Evolutionary conservation across 2,329 filamentous ascomycete species (phyloP).

Genomic region (Pseudonectria buxi): DNA sequence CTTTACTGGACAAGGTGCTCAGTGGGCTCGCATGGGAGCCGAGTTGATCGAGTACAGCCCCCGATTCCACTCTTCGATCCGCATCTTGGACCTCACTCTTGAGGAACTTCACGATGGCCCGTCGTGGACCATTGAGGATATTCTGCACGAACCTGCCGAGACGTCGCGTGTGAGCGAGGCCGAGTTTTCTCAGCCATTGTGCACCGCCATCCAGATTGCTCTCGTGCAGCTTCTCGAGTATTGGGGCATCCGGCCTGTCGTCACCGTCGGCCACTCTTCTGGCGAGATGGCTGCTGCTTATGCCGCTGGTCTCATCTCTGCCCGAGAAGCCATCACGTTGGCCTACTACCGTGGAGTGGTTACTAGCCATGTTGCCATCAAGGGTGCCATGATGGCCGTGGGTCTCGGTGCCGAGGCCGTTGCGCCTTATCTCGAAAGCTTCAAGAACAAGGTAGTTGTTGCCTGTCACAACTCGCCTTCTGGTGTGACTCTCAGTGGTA

Average conservation of each 20-base stretch:
- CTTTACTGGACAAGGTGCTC: conserved; percentile 21
- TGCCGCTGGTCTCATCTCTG: conserved; percentile 7
- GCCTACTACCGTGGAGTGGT: conserved; percentile 6
- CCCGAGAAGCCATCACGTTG: conserved; percentile 2
- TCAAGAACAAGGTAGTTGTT: background rate
- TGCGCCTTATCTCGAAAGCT: background rate
- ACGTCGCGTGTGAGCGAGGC: conserved; percentile 24
- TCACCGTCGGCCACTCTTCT: conserved; percentile 12
- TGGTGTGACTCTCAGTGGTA: conserved; percentile 5
- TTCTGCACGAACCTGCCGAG: conserved; percentile 9
- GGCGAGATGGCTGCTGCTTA: conserved; percentile 14
- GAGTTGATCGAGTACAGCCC: conserved; percentile 6
- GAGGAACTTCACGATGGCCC: conserved; percentile 8
- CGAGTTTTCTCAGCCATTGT: conserved; percentile 30
- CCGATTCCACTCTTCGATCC: conserved; percentile 7
- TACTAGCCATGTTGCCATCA: background rate
- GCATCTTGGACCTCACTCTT: conserved; percentile 13
- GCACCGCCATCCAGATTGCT: conserved; percentile 30
- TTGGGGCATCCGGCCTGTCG: conserved; percentile 1
- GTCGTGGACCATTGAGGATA: conserved; percentile 4
- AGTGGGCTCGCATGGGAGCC: conserved; percentile 15
- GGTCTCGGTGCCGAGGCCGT: background rate
- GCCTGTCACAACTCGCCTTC: conserved; percentile 9
- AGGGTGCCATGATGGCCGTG: conserved; percentile 4
- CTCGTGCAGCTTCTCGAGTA: conserved; percentile 22